Base-by-base conservation (phyloP, 352 stramenopile species). In the Pythium dissotocum region DNA sequence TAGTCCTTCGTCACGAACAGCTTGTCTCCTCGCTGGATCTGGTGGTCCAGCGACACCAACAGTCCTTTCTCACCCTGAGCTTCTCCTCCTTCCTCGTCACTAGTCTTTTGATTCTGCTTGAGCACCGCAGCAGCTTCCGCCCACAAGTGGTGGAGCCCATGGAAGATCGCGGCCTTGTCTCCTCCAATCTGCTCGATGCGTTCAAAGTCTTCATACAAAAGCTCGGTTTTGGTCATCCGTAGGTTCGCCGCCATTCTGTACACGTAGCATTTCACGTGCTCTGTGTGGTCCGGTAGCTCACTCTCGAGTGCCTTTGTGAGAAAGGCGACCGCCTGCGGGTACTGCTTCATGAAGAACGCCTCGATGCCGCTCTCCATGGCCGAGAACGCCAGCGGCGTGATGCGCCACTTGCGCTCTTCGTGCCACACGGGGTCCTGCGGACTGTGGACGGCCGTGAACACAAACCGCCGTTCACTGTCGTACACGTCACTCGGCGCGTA, bases 211-310 rank as follows among this genome's bases (percentile, higher is more conserved):
- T 69, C 63, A 16, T 77, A 62, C 8, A 92, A 77, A 14, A 77
- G 33, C 35, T 89, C 80, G 36, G 84, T 87, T 56, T 76, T 64
- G 18, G 80, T 68, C 65, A 92, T 73, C 24, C 82, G 78, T 24
- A 92, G 55, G 53, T 92, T 90, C 38, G 82, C 80, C 5, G 79
- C 82, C 84, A 92, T 90, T 10, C 84, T 77, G 68, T 92, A 92
- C 0, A 82, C 78, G 65, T 88, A 90, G 56, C 82, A 90, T 55
- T 89, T 89, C 30, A 93, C 84, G 65, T 90, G 77, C 64, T 89
- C 76, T 0, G 80, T 88, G 36, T 87, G 84, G 54, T 90, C 84
- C 6, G 80, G 73, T 48, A 82, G 58, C 30, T 86, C 72, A 18
- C 18, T 52, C 6, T 73, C 40, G 6, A 89, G 66, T 38, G 76